These are phyloP conservation scores for Deuterostichococcus epilithicus DNA, from an alignment of 139 green algal genomes.

Conservation along the genomic window DNA sequence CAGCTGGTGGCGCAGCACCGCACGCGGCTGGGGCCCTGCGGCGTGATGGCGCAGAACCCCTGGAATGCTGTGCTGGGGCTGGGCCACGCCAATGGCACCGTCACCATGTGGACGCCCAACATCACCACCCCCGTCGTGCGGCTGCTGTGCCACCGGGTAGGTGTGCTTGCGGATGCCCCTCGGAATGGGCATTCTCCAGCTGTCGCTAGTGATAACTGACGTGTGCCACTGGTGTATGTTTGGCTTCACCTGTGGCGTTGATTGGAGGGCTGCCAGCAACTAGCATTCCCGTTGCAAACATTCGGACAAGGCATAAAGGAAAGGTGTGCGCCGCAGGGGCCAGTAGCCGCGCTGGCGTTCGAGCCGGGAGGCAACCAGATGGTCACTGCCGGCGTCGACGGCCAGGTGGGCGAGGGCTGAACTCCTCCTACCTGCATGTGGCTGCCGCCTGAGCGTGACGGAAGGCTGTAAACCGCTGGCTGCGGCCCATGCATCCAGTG, in stretches of 20 bases:
- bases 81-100: conserved; percentile 84
- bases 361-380: conserved; percentile 50
- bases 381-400: conserved; percentile 84
- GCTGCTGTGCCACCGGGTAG: conserved; percentile 87
- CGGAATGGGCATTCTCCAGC: too few species aligned
- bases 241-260: too few species aligned
- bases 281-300: too few species aligned
- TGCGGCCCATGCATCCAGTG: too few species aligned
- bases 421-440: too few species aligned
- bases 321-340: conserved; percentile 7
- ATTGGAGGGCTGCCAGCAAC: too few species aligned
- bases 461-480: too few species aligned
- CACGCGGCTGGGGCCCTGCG: conserved; percentile 77
- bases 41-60: conserved; percentile 81
- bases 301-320: too few species aligned
- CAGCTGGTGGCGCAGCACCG: conserved; percentile 78
- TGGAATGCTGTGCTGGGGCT: conserved; percentile 82
- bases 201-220: too few species aligned
- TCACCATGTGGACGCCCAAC: conserved; percentile 98
- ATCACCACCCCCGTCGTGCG: conserved; percentile 73
- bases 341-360: conserved; percentile 27
- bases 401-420: conserved; percentile 63
- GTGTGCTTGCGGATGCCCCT: background rate
- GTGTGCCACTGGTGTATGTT: too few species aligned
- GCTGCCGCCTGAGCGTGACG: too few species aligned